Percentiles rank a stretch among this genome's conserved stretches.
Evolutionary conservation across 2,329 filamentous ascomycete species (phyloP).

Genomic region (Curvularia eragrostidis): DNA sequence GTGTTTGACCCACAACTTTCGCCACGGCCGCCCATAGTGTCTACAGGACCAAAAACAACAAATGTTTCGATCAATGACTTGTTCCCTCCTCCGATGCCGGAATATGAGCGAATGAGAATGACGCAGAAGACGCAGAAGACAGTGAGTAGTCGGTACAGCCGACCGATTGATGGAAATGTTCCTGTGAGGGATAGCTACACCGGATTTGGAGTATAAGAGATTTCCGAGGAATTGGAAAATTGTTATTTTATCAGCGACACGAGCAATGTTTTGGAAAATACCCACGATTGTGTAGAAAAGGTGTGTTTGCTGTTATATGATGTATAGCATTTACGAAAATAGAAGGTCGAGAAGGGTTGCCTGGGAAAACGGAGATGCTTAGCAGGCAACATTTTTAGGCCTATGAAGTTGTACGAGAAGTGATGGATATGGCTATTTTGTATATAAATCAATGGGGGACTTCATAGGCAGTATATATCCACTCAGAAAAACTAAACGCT

Average conservation of each 20-base stretch:
- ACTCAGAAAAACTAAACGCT: too few species aligned
- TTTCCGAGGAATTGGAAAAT: background rate
- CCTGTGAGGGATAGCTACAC: slow-evolving; percentile 14
- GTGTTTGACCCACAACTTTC: slow-evolving; percentile 14
- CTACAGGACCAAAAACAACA: slow-evolving; percentile 15
- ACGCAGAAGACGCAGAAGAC: slow-evolving; percentile 1
- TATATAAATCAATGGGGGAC: background rate
- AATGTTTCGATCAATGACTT: slow-evolving; percentile 21
- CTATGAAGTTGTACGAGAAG: background rate
- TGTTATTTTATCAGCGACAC: background rate
- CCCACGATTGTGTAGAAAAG: background rate
- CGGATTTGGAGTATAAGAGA: background rate
- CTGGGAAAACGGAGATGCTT: background rate
- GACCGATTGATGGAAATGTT: slow-evolving; percentile 13
- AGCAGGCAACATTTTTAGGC: background rate
- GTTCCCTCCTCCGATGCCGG: slow-evolving; percentile 20
- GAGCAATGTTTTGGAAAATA: background rate
- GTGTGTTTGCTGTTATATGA: background rate
- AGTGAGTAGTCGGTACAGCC: slow-evolving; percentile 9
- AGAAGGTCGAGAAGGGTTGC: background rate
- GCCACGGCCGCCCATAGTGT: slow-evolving; percentile 5
- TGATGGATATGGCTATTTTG: background rate
- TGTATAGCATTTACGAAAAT: background rate
- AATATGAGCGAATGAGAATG: background rate
- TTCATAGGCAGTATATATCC: too few species aligned